phyloP scores from a whole-genome alignment of 768 basidiomycete genomes.

The Lepiota venenata region DNA sequence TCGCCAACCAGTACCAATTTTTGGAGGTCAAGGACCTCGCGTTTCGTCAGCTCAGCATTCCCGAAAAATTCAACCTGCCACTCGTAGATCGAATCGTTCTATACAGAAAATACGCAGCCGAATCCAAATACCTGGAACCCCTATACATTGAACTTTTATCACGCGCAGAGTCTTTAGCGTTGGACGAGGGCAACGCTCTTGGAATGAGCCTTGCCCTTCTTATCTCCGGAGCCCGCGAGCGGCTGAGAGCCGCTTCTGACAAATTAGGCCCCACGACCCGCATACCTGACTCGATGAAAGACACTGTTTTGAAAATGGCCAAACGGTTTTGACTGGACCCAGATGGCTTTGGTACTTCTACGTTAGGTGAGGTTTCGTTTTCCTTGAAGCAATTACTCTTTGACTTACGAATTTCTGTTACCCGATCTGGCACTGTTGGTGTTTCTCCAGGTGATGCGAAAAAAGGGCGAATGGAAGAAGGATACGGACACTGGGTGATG shows the following conservation, averaged over 20 bases:
- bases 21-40: conserved; percentile 52
- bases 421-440: too few relatives aligned
- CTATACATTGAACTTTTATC: conserved; percentile 54
- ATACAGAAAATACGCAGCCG: conserved; percentile 50
- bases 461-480: too few relatives aligned
- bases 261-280: conserved; percentile 14
- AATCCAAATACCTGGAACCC: conserved; percentile 44
- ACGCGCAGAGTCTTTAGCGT: conserved; percentile 45
- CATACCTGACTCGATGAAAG: conserved; percentile 16
- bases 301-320: neutral
- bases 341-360: neutral
- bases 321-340: neutral
- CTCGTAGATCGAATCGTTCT: conserved; percentile 36
- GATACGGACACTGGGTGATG: too few relatives aligned
- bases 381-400: too few relatives aligned
- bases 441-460: too few relatives aligned
- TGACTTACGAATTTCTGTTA: too few relatives aligned
- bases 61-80: neutral
- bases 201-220: conserved; percentile 48
- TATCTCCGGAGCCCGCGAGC: conserved; percentile 50
- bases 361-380: too few relatives aligned
- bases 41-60: conserved; percentile 29
- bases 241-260: conserved; percentile 25
- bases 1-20: conserved; percentile 59
- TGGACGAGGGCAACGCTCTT: conserved; percentile 53